Conservation (phyloP, 2,329 filamentous ascomycete genomes). For the Laburnicola sp. region DNA sequence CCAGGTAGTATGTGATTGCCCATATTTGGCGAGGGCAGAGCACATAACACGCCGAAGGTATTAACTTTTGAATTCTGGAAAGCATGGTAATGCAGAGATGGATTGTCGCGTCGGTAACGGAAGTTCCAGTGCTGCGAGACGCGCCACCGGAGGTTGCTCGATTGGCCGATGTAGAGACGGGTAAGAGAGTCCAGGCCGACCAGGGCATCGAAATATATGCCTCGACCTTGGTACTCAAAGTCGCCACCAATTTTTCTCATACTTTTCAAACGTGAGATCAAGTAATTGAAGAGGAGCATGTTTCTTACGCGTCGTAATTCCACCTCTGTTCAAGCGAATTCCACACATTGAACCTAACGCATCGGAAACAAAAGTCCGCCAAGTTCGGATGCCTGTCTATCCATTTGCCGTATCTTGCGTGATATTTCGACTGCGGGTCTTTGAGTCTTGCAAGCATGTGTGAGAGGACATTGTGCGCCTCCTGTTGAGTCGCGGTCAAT, state of each 20-base stretch:
- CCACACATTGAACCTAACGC: slow-evolving; percentile 30
- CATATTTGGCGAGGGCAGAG: slow-evolving; percentile 16
- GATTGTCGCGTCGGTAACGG: slow-evolving; percentile 40
- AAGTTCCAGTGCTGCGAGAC: slow-evolving; percentile 40
- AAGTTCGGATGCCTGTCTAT: slow-evolving; percentile 23
- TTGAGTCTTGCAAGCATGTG: slow-evolving; percentile 25
- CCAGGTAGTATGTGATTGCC: slow-evolving; percentile 21
- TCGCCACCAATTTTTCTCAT: slow-evolving; percentile 31
- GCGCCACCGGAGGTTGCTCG: slow-evolving; percentile 27
- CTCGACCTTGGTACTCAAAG: slow-evolving; percentile 24
- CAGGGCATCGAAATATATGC: slow-evolving; percentile 34
- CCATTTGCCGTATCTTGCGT: slow-evolving; percentile 26
- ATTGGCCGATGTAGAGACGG: slow-evolving; percentile 40
- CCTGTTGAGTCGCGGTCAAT: slow-evolving; percentile 20
- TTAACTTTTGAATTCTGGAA: slow-evolving; percentile 36
- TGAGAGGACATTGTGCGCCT: slow-evolving; percentile 28
- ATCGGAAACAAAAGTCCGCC: slow-evolving; percentile 21
- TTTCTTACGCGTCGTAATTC: slow-evolving; percentile 22
- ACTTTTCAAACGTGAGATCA: not conserved
- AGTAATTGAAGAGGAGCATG: not conserved
- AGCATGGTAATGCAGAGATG: slow-evolving; percentile 39
- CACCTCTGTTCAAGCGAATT: slow-evolving; percentile 23
- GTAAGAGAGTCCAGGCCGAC: slow-evolving; percentile 27
- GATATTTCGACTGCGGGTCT: slow-evolving; percentile 18
- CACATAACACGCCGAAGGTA: slow-evolving; percentile 28